Percentiles rank a stretch among this genome's conserved stretches.
phyloP scores from a whole-genome alignment of 192 early-diverging fungal species.

The Entomortierella chlamydospora region DNA sequence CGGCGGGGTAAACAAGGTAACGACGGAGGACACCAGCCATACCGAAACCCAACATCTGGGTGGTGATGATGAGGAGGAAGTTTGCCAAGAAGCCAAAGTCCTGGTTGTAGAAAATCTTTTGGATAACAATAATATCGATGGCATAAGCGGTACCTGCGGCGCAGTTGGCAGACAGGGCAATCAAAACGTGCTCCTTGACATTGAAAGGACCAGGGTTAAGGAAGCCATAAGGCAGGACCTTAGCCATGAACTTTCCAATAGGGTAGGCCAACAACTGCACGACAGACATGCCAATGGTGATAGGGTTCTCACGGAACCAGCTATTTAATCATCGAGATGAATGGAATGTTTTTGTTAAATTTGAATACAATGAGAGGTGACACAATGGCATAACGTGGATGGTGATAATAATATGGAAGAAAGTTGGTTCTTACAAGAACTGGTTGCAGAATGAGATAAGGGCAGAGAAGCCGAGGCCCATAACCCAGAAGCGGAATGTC shows the following conservation, averaged over 20 bases:
- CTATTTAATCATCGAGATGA: slow-evolving; percentile 41
- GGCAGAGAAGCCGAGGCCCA: no score
- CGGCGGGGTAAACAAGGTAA: slow-evolving; percentile 65
- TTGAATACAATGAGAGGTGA: no score
- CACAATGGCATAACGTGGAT: no score
- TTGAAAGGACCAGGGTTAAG: slow-evolving; percentile 67
- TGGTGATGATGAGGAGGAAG: slow-evolving; percentile 58
- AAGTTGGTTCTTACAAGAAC: no score
- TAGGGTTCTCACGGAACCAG: slow-evolving; percentile 51
- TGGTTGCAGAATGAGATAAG: no score
- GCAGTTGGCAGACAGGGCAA: slow-evolving; percentile 48
- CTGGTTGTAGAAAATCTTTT: slow-evolving; percentile 55
- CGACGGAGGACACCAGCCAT: slow-evolving; percentile 67
- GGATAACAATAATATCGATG: slow-evolving; percentile 54
- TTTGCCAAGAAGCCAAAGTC: slow-evolving; percentile 51
- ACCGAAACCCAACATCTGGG: slow-evolving; percentile 67
- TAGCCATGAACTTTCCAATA: slow-evolving; percentile 39
- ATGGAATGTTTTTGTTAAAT: no score
- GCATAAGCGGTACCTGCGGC: slow-evolving; percentile 56
- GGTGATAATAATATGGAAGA: no score
- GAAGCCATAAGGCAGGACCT: slow-evolving; percentile 19
- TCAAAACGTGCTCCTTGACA: slow-evolving; percentile 66
- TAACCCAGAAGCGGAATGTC: no score
- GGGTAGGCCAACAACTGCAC: slow-evolving; percentile 25
- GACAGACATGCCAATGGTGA: slow-evolving; percentile 30